Percentiles rank a stretch among this genome's conserved stretches.
Conservation (phyloP, 345 rosid species). For the Populus pruinosa region DNA sequence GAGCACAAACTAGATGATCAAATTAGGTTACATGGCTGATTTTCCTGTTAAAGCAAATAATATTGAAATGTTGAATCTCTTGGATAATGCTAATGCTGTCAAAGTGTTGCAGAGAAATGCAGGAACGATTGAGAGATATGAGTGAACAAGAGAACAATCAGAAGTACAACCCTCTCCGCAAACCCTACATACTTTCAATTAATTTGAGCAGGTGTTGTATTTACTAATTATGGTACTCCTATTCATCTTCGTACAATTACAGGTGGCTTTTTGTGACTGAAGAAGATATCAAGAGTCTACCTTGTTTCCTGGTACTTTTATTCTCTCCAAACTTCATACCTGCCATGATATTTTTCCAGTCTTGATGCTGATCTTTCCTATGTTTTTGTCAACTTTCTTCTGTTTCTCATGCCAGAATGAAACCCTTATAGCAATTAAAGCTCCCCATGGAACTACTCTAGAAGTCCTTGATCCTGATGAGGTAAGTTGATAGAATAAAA, state of each 20-base stretch:
- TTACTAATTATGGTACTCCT: constrained; percentile 4
- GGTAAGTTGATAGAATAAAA: constrained; percentile 41
- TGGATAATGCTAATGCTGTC: constrained; percentile 34
- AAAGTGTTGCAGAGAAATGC: constrained; percentile 62
- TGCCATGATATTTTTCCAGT: not conserved
- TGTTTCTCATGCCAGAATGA: constrained; percentile 56
- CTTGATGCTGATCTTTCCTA: constrained; percentile 12
- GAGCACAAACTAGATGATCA: constrained; percentile 69
- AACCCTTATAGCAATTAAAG: constrained; percentile 94
- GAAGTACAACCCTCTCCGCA: constrained; percentile 43
- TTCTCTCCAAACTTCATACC: constrained; percentile 3
- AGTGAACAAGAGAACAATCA: constrained; percentile 79
- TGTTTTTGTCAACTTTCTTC: constrained; percentile 17
- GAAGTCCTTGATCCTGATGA: constrained; percentile 97
- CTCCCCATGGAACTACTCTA: constrained; percentile 96
- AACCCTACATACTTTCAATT: constrained; percentile 2
- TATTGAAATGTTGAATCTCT: constrained; percentile 17
- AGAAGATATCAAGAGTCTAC: constrained; percentile 81
- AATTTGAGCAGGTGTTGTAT: not conserved
- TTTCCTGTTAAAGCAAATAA: constrained; percentile 19
- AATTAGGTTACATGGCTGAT: constrained; percentile 57
- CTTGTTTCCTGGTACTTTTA: constrained; percentile 63
- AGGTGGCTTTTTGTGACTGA: constrained; percentile 94
- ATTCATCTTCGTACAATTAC: constrained; percentile 23
- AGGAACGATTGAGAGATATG: constrained; percentile 65